phyloP scores from a whole-genome alignment of 2,329 filamentous ascomycete genomes.

The Colletotrichum chrysophilum region DNA sequence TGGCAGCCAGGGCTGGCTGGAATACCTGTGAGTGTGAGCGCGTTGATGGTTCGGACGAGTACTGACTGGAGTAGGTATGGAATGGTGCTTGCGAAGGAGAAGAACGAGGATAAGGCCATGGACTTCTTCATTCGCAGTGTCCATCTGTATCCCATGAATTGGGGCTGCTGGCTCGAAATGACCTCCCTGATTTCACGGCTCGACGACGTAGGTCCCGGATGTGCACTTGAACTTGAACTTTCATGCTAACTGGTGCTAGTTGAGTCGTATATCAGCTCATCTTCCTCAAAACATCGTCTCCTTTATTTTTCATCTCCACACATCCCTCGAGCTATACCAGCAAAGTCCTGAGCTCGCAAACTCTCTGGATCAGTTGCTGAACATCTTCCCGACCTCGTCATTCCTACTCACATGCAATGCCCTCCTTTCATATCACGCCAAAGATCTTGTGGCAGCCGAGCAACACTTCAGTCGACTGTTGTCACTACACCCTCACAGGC shows the following conservation, averaged over 20 bases:
- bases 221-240: not conserved
- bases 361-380: slow-evolving; percentile 77
- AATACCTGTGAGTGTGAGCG: slow-evolving; percentile 67
- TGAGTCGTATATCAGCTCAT: slow-evolving; percentile 72
- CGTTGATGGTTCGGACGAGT: not conserved
- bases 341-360: slow-evolving; percentile 77
- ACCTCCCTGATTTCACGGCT: slow-evolving; percentile 78
- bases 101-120: slow-evolving; percentile 85
- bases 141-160: slow-evolving; percentile 91
- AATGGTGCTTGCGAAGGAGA: slow-evolving; percentile 86
- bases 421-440: slow-evolving; percentile 87
- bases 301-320: slow-evolving; percentile 91
- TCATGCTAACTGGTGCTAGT: slow-evolving; percentile 49
- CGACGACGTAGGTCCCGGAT: slow-evolving; percentile 74
- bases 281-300: slow-evolving; percentile 91
- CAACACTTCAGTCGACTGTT: slow-evolving; percentile 79
- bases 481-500: slow-evolving; percentile 73
- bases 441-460: slow-evolving; percentile 74
- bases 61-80: slow-evolving; percentile 66
- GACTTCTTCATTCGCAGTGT: slow-evolving; percentile 89
- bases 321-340: slow-evolving; percentile 90
- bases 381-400: slow-evolving; percentile 85
- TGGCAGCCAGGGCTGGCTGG: slow-evolving; percentile 88
- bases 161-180: slow-evolving; percentile 96
- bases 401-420: slow-evolving; percentile 92